Conservation (phyloP, 78 protist genomes). For the Dictyostelium brefeldianum region DNA sequence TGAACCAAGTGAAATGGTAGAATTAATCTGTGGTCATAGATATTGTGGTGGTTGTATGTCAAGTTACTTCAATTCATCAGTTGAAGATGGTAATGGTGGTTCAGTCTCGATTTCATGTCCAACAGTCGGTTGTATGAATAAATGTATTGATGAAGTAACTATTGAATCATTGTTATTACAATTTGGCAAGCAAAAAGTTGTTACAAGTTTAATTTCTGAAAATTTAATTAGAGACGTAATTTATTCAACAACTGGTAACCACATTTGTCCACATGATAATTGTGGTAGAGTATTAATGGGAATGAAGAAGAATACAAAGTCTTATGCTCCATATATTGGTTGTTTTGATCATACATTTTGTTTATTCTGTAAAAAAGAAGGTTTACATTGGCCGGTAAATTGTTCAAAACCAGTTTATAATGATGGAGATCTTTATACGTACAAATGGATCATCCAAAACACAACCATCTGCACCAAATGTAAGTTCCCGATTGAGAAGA, state of each 20-base stretch:
- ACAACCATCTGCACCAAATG: conserved; percentile 62
- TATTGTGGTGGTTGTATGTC: conserved; percentile 35
- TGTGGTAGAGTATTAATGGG: background rate
- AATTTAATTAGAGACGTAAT: background rate
- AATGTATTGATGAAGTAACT: conserved; percentile 28
- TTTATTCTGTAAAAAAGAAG: background rate
- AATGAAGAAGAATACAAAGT: background rate
- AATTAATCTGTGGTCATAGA: conserved; percentile 45
- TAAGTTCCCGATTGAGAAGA: conserved; percentile 36
- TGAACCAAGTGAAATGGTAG: background rate
- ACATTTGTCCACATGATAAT: background rate
- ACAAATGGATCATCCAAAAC: conserved; percentile 30
- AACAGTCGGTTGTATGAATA: background rate
- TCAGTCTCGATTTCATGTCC: conserved; percentile 12
- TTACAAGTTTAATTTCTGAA: background rate
- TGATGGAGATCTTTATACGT: background rate
- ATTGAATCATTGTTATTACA: background rate
- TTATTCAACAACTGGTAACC: background rate
- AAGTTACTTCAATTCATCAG: background rate
- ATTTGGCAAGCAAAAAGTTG: background rate
- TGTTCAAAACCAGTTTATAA: background rate
- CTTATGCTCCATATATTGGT: background rate
- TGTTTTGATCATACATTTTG: background rate
- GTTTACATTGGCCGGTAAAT: conserved; percentile 48
- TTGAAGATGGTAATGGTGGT: conserved; percentile 57